Conservation (phyloP, 768 basidiomycete species). For the Amyloporia xantha region DNA sequence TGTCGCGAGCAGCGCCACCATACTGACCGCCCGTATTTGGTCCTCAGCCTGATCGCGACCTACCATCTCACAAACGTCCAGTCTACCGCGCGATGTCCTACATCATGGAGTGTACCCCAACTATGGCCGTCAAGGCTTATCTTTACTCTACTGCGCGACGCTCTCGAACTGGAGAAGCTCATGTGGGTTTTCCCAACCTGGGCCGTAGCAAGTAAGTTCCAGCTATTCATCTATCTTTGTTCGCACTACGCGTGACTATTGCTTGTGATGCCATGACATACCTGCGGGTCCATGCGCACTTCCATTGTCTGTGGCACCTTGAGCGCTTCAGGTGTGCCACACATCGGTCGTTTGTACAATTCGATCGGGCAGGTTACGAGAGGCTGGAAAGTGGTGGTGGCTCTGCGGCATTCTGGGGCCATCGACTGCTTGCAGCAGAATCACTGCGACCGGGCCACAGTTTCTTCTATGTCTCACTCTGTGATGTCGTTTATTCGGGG, state of each 20-base stretch:
- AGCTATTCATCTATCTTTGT: neutral
- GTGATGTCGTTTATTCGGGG: too few species aligned
- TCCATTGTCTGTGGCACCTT: too few species aligned
- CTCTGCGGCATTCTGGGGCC: too few species aligned
- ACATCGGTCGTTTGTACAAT: too few species aligned
- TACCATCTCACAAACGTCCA: conserved; percentile 48
- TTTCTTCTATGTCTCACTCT: too few species aligned
- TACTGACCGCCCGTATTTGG: conserved; percentile 14
- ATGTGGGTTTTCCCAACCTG: conserved; percentile 61
- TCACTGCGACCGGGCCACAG: too few species aligned
- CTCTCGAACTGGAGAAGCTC: conserved; percentile 49
- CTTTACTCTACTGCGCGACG: conserved; percentile 57
- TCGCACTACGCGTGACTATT: too few species aligned
- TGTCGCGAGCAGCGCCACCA: conserved; percentile 7
- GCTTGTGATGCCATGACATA: conserved; percentile 12
- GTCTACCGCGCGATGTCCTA: conserved; percentile 39
- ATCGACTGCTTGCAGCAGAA: too few species aligned
- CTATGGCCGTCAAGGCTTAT: conserved; percentile 58
- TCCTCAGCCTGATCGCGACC: conserved; percentile 48
- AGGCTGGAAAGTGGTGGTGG: too few species aligned
- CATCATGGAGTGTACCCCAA: conserved; percentile 41
- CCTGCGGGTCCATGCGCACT: too few species aligned
- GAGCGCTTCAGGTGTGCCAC: too few species aligned
- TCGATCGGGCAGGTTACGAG: too few species aligned
- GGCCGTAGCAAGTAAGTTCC: conserved; percentile 49